phyloP scores from a whole-genome alignment of 306 rosid species.

The Luffa aegyptiaca region DNA sequence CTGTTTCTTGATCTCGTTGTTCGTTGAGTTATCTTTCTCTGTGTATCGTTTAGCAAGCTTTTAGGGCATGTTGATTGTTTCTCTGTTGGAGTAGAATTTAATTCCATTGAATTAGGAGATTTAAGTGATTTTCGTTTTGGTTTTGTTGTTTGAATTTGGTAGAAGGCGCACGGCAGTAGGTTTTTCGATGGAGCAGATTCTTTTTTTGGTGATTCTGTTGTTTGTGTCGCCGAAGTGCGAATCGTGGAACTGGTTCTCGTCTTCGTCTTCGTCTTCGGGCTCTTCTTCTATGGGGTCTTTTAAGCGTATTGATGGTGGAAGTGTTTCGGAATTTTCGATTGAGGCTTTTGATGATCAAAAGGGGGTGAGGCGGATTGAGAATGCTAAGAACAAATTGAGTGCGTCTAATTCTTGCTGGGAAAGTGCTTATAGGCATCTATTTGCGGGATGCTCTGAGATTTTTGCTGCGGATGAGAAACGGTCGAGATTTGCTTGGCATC shows the following conservation, averaged over 20 bases:
- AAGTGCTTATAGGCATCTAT: conserved; percentile 50
- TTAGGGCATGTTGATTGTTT: neutral
- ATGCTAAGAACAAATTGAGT: conserved; percentile 43
- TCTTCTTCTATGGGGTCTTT: neutral
- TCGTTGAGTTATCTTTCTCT: neutral
- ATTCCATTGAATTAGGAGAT: neutral
- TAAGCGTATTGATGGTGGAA: neutral
- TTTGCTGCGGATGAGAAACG: conserved; percentile 51
- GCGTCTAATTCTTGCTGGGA: conserved; percentile 60
- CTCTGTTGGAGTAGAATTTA: neutral
- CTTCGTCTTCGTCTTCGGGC: neutral
- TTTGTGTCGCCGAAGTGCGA: neutral
- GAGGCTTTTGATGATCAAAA: conserved; percentile 43
- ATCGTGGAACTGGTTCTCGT: conserved; percentile 10
- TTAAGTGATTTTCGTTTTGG: neutral
- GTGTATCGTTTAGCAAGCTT: neutral
- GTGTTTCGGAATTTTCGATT: conserved; percentile 40
- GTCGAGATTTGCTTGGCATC: conserved; percentile 80
- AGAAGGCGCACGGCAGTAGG: neutral
- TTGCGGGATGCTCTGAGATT: conserved; percentile 63
- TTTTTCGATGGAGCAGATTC: neutral
- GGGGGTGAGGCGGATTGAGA: conserved; percentile 35
- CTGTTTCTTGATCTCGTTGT: neutral
- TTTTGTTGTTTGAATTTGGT: neutral
- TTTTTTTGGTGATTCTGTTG: neutral